phyloP scores from a whole-genome alignment of 176 grass and related monocot genomes.

The Pontederia crassipes region DNA sequence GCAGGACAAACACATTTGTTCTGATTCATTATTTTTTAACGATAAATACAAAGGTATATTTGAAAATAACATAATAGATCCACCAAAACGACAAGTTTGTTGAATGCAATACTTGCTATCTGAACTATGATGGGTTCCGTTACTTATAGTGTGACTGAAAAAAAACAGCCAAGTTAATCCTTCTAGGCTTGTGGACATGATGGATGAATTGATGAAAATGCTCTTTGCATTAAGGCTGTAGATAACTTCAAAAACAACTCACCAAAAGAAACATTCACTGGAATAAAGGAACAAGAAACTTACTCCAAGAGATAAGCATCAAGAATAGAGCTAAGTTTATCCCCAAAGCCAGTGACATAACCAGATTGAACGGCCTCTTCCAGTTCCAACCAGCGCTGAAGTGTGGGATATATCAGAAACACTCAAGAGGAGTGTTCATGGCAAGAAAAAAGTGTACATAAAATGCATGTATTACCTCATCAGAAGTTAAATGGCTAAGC shows the following conservation, averaged over 20 bases:
- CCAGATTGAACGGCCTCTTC: slow-evolving; percentile 46
- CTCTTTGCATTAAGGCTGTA: too few relatives aligned
- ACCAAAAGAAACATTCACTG: not conserved
- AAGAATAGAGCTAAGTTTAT: slow-evolving; percentile 49
- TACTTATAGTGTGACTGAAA: too few relatives aligned
- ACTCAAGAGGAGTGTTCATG: not conserved
- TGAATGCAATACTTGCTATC: too few relatives aligned
- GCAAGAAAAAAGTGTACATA: slow-evolving; percentile 2
- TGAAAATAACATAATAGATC: not conserved
- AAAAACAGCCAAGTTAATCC: too few relatives aligned
- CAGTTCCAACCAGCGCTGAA: slow-evolving; percentile 73
- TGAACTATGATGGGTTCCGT: too few relatives aligned
- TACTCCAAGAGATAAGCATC: slow-evolving; percentile 70
- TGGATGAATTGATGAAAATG: slow-evolving; percentile 5
- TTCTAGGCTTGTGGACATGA: too few relatives aligned
- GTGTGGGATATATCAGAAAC: not conserved
- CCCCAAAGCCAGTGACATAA: slow-evolving; percentile 47
- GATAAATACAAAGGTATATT: not conserved
- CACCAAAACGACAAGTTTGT: too few relatives aligned
- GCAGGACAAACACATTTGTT: too few relatives aligned
- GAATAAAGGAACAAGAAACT: slow-evolving; percentile 20
- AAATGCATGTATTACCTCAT: slow-evolving; percentile 55
- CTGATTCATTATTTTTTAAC: not conserved
- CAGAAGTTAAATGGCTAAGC: slow-evolving; percentile 44
- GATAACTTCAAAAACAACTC: too few relatives aligned